Evolutionary conservation across 169 alveolate species (phyloP), one percentile per base, ranked within the genome.

Genomic region (Eimeria maxima): DNA sequence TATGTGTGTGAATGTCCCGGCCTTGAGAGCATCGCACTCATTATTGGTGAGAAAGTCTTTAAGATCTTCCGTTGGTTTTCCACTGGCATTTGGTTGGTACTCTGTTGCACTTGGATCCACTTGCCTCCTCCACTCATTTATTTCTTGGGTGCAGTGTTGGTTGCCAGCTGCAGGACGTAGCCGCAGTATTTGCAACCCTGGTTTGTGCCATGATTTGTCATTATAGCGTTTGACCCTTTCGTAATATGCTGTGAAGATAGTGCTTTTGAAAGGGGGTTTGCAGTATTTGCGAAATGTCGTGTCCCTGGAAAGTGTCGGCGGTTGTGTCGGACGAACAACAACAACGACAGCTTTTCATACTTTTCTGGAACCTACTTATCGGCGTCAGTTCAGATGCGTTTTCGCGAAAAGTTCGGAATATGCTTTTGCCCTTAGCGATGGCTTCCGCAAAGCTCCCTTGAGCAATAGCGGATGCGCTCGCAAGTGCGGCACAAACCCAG

Each of bases 1-100:
- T 4, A 87, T 38, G 65, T 87, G 81, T 69, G 4, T 87, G 44
- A 87, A 87, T 0, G 24, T 60, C n/a, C 93, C 93, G 60, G 50
- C 11, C 47, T 33, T 57, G 27, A 87, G 44, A 3, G 33, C 13
- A 0, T 27, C 57, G 65, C 93, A 87, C 24, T 38, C 8, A 14
- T 0, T 42, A 11, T 38, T 11, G 27, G 22, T 4, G 65, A 27
- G 45, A 87, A 87, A 13, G 5, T 33, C 67, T 8, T 18, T 8
- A 0, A 87, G 27, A 38, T 87, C 83, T 1, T 38, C 5, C 2
- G 22, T 1, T 29, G 44, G 81, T 1, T 4, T 10, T 55, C 38
- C 57, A 2, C 6, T 27, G 11, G 55, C 38, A 16, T 27, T n/a
- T 27, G 29, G 27, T 55, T 8, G 29, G 67, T 60, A 87, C 1